Percentiles rank a stretch among this genome's conserved stretches.
These are phyloP conservation scores for Botrytis elliptica DNA, from an alignment of 2,329 filamentous ascomycete genomes.

Conservation along the genomic window DNA sequence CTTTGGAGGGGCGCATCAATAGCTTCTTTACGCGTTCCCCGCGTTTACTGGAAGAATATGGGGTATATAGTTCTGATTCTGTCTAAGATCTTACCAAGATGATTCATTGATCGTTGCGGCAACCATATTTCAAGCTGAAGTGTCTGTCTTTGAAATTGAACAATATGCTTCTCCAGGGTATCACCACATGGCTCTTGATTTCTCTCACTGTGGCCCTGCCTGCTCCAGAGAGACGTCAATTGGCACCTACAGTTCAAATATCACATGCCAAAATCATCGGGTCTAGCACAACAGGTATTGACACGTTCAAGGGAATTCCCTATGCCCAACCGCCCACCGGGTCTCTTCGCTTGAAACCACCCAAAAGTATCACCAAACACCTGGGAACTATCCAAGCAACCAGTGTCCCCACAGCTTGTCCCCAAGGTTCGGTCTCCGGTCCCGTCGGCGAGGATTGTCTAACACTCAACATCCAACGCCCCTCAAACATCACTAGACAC, in stretches of 20 bases:
- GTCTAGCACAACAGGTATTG: not conserved
- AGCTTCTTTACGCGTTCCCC: not conserved
- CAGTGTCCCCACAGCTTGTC: slow-evolving; percentile 38
- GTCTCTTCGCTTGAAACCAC: slow-evolving; percentile 45
- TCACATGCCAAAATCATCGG: slow-evolving; percentile 6
- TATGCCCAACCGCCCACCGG: slow-evolving; percentile 46
- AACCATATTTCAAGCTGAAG: not conserved
- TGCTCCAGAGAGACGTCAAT: not conserved
- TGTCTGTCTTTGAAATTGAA: not conserved
- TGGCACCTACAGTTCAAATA: slow-evolving; percentile 3
- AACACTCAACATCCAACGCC: slow-evolving; percentile 41
- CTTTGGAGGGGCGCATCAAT: not conserved
- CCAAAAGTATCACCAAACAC: slow-evolving; percentile 32
- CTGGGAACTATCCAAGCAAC: slow-evolving; percentile 33
- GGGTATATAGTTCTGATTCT: not conserved
- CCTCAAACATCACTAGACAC: slow-evolving; percentile 47
- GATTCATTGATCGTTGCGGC: not conserved
- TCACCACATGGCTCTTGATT: not conserved
- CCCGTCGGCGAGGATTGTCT: slow-evolving; percentile 40
- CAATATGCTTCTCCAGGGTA: not conserved
- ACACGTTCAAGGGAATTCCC: slow-evolving; percentile 36
- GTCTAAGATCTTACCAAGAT: no score
- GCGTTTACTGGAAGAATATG: not conserved
- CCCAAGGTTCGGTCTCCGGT: slow-evolving; percentile 34
- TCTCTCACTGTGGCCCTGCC: not conserved